Evolutionary conservation across 306 rosid species (phyloP), one percentile per base, ranked within the genome.

Genomic region (Echinosophora koreensis): DNA sequence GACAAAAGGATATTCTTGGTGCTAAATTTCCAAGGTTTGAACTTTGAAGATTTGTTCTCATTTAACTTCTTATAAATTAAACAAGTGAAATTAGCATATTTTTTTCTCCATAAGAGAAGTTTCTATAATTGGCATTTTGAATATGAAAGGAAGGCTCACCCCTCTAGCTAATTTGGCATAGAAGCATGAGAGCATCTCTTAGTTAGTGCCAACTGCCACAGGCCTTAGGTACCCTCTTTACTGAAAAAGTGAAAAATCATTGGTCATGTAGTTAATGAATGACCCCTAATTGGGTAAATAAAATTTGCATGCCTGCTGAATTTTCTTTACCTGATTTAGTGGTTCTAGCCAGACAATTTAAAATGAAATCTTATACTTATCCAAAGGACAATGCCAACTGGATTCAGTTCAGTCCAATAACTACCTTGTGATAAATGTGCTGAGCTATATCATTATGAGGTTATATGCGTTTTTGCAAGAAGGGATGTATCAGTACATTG

Each of bases 1-100:
- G 97, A 2, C 92, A 91, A 66, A 91, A 93, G 75, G 92, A 86
- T 32, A 93, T 93, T 22, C 97, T 91, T 56, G 96, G 96, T 56
- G 77, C 98, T 42, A 88, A 72, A 38, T 78, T 84, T 74, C 96
- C 96, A 15, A 88, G 98, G 98, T 93, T 34, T 85, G 71, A 42
- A 77, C 0, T 93, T 34, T 85, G 74, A 44, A 78, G 0, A 69
- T 18, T 15, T 74, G 22, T 52, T 64, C 47, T 15, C 27, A 22
- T 46, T 72, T 13, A 32, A 37, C 5, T 44, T 27, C 55, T 28
- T 60, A 15, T 34, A 6, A 74, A 46, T 60, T 42, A 46, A 58
- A 15, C 66, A 12, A 52, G 14, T 66, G 37, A 49, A 60, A 27
- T 49, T 56, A 60, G 18, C 55, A 37, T n/a, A 30, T 9, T 50